Conservation (phyloP, 2,329 filamentous ascomycete species). For the Neurospora sp. region DNA sequence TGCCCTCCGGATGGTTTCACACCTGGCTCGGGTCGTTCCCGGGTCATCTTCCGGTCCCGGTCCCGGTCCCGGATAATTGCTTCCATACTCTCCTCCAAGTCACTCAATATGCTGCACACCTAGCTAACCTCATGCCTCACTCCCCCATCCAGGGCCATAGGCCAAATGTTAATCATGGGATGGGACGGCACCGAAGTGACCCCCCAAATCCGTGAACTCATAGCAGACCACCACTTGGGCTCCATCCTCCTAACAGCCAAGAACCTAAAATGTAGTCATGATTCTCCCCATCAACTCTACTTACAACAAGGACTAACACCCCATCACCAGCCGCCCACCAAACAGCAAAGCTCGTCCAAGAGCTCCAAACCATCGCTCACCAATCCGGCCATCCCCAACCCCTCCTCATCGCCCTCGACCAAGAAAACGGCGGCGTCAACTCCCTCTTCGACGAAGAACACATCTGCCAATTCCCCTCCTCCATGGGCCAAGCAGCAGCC, state of each 20-base stretch:
- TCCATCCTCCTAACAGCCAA: conserved; percentile 78
- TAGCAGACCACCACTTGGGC: conserved; percentile 78
- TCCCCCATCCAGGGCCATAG: conserved; percentile 47
- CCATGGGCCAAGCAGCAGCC: conserved; percentile 93
- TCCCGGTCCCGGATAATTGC: neutral
- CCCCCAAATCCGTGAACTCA: conserved; percentile 70
- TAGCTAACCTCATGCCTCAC: conserved; percentile 6
- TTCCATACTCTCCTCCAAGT: neutral
- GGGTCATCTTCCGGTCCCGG: neutral
- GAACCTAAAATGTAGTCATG: conserved; percentile 65
- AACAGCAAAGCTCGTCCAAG: conserved; percentile 77
- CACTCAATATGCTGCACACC: neutral
- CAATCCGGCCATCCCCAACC: conserved; percentile 85
- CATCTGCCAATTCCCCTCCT: conserved; percentile 91
- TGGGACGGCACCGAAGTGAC: conserved; percentile 80
- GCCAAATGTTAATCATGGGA: conserved; percentile 73
- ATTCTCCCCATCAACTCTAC: neutral
- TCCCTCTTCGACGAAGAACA: conserved; percentile 93
- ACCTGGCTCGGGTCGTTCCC: neutral
- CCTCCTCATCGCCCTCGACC: conserved; percentile 82
- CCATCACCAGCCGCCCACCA: conserved; percentile 67
- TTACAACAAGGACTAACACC: conserved; percentile 6
- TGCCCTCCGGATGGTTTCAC: neutral
- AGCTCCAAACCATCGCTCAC: conserved; percentile 85
- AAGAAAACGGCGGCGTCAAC: conserved; percentile 97